Percentiles rank a stretch among this genome's conserved stretches.
phyloP scores from a whole-genome alignment of 2,329 filamentous ascomycete genomes.

The Alternaria consortialis region DNA sequence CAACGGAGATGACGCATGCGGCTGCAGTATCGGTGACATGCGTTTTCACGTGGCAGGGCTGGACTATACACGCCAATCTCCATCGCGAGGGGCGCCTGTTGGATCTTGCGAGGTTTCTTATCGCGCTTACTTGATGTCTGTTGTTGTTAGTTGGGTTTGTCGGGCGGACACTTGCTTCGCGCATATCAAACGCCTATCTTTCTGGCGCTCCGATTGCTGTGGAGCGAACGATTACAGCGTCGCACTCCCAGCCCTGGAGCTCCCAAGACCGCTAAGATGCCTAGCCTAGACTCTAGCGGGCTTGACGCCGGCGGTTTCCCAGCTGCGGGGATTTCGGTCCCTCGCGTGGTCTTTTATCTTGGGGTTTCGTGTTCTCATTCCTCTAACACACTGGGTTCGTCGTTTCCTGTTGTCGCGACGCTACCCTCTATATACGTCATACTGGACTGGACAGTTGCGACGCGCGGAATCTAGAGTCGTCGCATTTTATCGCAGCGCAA shows the following conservation, averaged over 20 bases:
- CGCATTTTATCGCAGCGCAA: background rate
- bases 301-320: conserved; percentile 1
- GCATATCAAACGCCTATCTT: background rate
- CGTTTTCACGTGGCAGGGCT: background rate
- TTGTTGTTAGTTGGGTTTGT: background rate
- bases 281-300: conserved; percentile 12
- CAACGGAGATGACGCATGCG: conserved; percentile 17
- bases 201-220: conserved; percentile 5
- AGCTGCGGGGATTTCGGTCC: conserved; percentile 7
- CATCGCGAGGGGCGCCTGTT: background rate
- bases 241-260: conserved; percentile 5
- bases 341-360: conserved; percentile 4
- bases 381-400: background rate
- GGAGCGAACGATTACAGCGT: conserved; percentile 17
- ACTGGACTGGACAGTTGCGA: background rate
- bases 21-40: conserved; percentile 3
- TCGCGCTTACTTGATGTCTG: conserved; percentile 2
- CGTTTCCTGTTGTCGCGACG: background rate
- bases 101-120: background rate
- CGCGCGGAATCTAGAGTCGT: background rate
- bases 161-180: background rate
- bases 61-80: background rate
- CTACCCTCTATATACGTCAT: background rate
- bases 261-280: conserved; percentile 2
- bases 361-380: conserved; percentile 1